phyloP scores from a whole-genome alignment of 2,329 filamentous ascomycete species.

The Trematosphaeria pertusa region DNA sequence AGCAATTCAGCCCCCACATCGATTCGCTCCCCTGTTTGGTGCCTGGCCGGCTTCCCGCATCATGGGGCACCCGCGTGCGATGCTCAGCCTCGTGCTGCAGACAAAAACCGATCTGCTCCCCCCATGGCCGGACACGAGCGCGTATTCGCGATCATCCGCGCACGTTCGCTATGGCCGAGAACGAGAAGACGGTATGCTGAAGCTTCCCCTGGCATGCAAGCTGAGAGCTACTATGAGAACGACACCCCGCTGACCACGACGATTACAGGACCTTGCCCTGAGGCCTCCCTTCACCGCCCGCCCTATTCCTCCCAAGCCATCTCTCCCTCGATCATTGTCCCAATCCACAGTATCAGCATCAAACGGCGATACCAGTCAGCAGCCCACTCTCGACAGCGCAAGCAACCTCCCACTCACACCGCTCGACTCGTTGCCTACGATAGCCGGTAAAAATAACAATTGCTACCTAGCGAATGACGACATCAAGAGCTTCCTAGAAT shows the following conservation, averaged over 20 bases:
- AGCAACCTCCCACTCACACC: conserved; percentile 26
- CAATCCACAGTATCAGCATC: conserved; percentile 17
- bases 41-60: no score
- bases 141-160: not conserved
- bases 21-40: no score
- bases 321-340: conserved; percentile 7
- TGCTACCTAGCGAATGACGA: conserved; percentile 32
- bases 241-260: no score
- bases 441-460: conserved; percentile 26
- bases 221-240: no score
- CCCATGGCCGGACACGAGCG: not conserved
- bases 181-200: conserved; percentile 1
- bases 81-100: not conserved
- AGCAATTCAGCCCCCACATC: no score
- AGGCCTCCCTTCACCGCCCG: conserved; percentile 34
- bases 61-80: not conserved
- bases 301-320: conserved; percentile 27
- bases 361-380: no score
- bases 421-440: conserved; percentile 43
- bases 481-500: conserved; percentile 33
- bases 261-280: conserved; percentile 13
- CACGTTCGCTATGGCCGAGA: conserved; percentile 2
- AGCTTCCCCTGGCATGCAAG: not conserved
- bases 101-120: not conserved
- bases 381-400: conserved; percentile 29